Conservation (phyloP, 2,329 filamentous ascomycete species). For the Diatrype stigma region DNA sequence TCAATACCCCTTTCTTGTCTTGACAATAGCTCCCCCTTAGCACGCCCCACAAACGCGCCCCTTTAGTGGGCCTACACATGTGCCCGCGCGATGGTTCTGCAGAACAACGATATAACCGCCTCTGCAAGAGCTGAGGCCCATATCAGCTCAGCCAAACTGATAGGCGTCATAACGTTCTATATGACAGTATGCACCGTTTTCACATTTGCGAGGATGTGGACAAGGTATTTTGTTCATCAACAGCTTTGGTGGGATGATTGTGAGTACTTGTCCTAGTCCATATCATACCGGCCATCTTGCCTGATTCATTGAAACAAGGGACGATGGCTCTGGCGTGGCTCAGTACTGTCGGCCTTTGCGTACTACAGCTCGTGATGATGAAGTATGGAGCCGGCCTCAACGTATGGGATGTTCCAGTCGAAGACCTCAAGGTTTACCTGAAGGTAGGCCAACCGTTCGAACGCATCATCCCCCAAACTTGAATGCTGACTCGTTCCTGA, state of each 20-base stretch:
- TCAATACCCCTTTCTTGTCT: no score
- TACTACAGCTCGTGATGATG: conserved; percentile 12
- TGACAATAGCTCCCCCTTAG: no score
- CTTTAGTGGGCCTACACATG: no score
- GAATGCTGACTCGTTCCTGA: neutral
- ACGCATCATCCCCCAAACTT: no score
- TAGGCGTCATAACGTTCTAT: conserved; percentile 11
- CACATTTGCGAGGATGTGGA: conserved; percentile 15
- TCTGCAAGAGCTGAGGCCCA: conserved; percentile 9
- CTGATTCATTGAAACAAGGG: no score
- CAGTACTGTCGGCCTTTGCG: conserved; percentile 12
- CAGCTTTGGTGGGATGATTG: conserved; percentile 24
- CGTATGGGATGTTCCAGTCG: conserved; percentile 15
- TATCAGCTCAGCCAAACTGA: conserved; percentile 8
- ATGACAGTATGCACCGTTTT: conserved; percentile 26
- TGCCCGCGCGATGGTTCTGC: neutral
- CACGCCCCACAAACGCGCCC: no score
- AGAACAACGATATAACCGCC: conserved; percentile 4
- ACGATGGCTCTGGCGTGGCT: conserved; percentile 17
- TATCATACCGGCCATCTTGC: no score
- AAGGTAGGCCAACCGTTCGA: conserved; percentile 5
- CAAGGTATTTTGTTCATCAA: conserved; percentile 16
- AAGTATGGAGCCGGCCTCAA: conserved; percentile 15
- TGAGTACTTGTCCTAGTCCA: no score
- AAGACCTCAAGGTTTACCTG: conserved; percentile 10